phyloP scores from a whole-genome alignment of 805 yeast genomes.

The Groenewaldozyma tartarivorans region DNA sequence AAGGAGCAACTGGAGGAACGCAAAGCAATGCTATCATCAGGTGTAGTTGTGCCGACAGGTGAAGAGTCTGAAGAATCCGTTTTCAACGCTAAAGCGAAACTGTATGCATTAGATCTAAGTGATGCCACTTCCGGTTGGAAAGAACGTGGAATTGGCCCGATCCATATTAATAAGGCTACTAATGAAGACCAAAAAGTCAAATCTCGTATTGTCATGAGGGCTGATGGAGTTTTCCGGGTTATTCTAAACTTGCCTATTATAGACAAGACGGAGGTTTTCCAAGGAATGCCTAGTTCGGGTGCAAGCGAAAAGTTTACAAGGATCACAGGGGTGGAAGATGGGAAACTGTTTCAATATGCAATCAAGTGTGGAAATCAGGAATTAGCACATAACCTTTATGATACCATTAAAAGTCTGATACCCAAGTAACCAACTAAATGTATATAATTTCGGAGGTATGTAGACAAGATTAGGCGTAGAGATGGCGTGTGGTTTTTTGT shows the following conservation, averaged over 20 bases:
- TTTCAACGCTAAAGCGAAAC: conserved; percentile 63
- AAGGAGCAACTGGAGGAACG: neutral
- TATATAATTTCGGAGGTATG: too few relatives aligned
- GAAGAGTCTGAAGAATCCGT: conserved; percentile 76
- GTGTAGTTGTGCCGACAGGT: conserved; percentile 56
- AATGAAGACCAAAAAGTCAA: conserved; percentile 22
- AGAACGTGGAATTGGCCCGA: conserved; percentile 82
- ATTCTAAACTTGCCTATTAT: conserved; percentile 67
- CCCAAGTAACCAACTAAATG: conserved; percentile 5
- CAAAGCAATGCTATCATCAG: conserved; percentile 13
- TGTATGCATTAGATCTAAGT: conserved; percentile 64
- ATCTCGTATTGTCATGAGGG: conserved; percentile 79
- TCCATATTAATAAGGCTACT: conserved; percentile 58
- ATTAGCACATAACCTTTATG: conserved; percentile 48
- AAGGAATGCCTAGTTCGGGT: conserved; percentile 82
- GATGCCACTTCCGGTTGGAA: conserved; percentile 79
- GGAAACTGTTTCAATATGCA: conserved; percentile 74
- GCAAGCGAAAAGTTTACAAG: conserved; percentile 77
- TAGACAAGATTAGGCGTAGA: too few relatives aligned
- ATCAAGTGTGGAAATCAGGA: conserved; percentile 58
- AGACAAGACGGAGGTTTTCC: conserved; percentile 49
- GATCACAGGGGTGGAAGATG: conserved; percentile 54
- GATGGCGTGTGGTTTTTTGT: too few relatives aligned
- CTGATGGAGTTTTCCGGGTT: conserved; percentile 75
- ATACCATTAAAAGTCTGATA: conserved; percentile 21